Evolutionary conservation across 2,329 filamentous ascomycete species (phyloP).

Genomic region (Colletotrichum falcatum): DNA sequence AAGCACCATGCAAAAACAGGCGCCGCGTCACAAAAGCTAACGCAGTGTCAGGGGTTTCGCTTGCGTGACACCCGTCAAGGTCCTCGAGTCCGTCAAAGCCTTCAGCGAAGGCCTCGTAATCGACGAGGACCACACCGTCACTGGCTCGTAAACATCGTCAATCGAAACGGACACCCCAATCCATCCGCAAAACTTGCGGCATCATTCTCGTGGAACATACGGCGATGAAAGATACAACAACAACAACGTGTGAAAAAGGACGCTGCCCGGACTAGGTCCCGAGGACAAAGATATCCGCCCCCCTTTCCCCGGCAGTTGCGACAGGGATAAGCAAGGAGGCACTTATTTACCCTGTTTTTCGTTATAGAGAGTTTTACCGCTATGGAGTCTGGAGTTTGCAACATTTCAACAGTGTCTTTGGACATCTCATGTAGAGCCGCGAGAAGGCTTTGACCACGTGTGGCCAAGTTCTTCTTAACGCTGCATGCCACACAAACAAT

Average conservation of each 20-base stretch:
- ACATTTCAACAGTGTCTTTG: slow-evolving; percentile 12
- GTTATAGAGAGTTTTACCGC: slow-evolving; percentile 33
- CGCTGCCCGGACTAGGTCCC: slow-evolving; percentile 40
- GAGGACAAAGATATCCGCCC: slow-evolving; percentile 38
- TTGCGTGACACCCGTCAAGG: slow-evolving; percentile 76
- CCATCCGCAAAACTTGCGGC: slow-evolving; percentile 4
- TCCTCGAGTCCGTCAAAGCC: slow-evolving; percentile 75
- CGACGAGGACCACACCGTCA: slow-evolving; percentile 81
- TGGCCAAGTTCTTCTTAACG: slow-evolving; percentile 7
- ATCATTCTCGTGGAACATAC: slow-evolving; percentile 13
- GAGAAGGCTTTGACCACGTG: neutral
- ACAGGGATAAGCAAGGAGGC: slow-evolving; percentile 38
- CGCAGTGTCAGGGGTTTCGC: slow-evolving; percentile 75
- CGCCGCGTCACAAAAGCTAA: slow-evolving; percentile 44
- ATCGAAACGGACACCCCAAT: slow-evolving; percentile 7
- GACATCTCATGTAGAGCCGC: slow-evolving; percentile 10
- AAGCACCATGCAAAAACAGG: no score
- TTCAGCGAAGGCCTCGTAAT: slow-evolving; percentile 65
- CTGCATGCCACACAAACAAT: neutral
- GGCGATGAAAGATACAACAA: slow-evolving; percentile 19
- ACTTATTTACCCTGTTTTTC: slow-evolving; percentile 24
- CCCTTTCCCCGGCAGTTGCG: slow-evolving; percentile 25
- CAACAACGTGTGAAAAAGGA: slow-evolving; percentile 23
- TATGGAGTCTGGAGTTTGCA: slow-evolving; percentile 38
- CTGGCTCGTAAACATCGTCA: slow-evolving; percentile 44